These are phyloP conservation scores for thale cress (Arabidopsis thaliana) DNA, from an alignment of 345 rosid genomes.

Conservation along the genomic window DNA sequence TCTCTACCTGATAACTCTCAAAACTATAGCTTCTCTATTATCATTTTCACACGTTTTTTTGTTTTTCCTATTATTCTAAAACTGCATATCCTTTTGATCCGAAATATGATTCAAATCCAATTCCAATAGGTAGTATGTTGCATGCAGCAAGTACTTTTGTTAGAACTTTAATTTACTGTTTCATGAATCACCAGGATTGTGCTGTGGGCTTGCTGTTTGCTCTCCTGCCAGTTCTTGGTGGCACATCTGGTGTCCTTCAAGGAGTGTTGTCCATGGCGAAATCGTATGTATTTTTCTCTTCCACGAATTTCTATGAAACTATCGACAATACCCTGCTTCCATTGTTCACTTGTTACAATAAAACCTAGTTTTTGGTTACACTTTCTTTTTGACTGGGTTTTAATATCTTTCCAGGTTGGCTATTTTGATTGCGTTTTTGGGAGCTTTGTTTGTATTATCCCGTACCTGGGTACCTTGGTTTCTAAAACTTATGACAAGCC, in stretches of 20 bases:
- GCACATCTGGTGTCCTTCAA: slow-evolving; percentile 83
- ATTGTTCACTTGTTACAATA: slow-evolving; percentile 12
- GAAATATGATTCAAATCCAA: no score
- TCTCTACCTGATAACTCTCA: slow-evolving; percentile 13
- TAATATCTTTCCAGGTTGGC: slow-evolving; percentile 61
- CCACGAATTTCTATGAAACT: slow-evolving; percentile 11
- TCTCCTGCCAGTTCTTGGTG: slow-evolving; percentile 93
- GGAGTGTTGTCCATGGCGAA: slow-evolving; percentile 86
- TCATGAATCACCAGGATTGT: slow-evolving; percentile 68
- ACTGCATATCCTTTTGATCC: background rate
- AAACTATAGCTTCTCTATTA: slow-evolving; percentile 9
- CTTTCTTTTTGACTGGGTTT: slow-evolving; percentile 11
- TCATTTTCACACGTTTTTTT: background rate
- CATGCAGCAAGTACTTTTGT: slow-evolving; percentile 21
- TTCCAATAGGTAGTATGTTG: slow-evolving; percentile 2
- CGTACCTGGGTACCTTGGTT: slow-evolving; percentile 88
- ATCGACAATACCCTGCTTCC: slow-evolving; percentile 11
- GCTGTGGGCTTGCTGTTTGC: slow-evolving; percentile 95
- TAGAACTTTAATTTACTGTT: slow-evolving; percentile 15
- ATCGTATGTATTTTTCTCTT: slow-evolving; percentile 58
- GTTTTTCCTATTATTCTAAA: background rate
- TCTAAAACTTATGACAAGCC: slow-evolving; percentile 85
- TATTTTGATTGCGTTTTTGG: slow-evolving; percentile 71
- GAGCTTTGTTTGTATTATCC: slow-evolving; percentile 65
- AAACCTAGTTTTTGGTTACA: slow-evolving; percentile 6